These are phyloP conservation scores for Saccharomyces cerevisiae DNA, from an alignment of 805 yeast species.

Conservation along the genomic window DNA sequence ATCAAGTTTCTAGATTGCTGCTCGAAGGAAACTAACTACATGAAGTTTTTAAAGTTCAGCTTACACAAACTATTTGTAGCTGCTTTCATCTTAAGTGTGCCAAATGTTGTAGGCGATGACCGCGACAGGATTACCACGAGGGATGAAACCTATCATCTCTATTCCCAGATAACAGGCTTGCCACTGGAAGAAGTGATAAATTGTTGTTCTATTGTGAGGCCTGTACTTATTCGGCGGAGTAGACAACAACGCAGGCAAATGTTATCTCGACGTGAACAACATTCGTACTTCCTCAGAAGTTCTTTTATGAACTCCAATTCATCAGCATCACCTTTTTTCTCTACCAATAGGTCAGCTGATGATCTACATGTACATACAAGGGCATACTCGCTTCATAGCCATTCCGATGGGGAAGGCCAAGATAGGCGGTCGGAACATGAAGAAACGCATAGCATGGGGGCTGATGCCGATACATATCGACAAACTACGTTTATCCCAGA, in stretches of 20 bases:
- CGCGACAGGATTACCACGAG: conserved; percentile 9
- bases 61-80: conserved; percentile 17
- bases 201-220: conserved; percentile 23
- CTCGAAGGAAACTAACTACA: conserved; percentile 12
- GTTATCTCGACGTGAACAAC: background rate
- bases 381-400: background rate
- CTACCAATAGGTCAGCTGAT: background rate
- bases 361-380: background rate
- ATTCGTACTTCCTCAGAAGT: background rate
- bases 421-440: background rate
- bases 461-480: background rate
- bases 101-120: conserved; percentile 8
- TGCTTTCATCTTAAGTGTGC: conserved; percentile 16
- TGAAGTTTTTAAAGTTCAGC: conserved; percentile 14
- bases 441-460: background rate
- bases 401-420: background rate
- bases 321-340: background rate
- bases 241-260: conserved; percentile 7
- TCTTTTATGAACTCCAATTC: background rate
- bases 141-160: conserved; percentile 11
- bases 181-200: conserved; percentile 15
- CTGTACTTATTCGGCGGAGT: conserved; percentile 14
- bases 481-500: background rate
- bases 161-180: conserved; percentile 18
- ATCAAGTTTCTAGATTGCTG: conserved; percentile 20